Evolutionary conservation across 306 rosid species (phyloP).

Genomic region (Phaseolus lunatus): DNA sequence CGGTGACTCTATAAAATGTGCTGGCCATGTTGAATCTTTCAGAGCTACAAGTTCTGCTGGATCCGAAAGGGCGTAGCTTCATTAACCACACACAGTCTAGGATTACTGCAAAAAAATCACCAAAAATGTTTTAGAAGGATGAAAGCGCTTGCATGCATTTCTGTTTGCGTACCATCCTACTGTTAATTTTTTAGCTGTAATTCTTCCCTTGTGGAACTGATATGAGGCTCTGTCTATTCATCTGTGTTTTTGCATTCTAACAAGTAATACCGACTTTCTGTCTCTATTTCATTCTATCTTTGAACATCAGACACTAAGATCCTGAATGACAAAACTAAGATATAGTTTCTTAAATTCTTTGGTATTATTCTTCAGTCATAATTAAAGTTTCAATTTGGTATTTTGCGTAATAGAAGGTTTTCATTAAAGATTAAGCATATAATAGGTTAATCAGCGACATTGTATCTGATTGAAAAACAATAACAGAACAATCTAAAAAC

Average conservation of each 20-base stretch:
- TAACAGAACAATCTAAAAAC: background rate
- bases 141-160: slow-evolving; percentile 29
- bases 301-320: background rate
- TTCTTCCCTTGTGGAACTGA: slow-evolving; percentile 19
- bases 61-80: slow-evolving; percentile 43
- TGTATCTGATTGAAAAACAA: background rate
- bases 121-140: slow-evolving; percentile 4
- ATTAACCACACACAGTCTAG: slow-evolving; percentile 10
- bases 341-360: background rate
- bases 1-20: slow-evolving; percentile 40
- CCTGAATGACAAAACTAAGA: background rate
- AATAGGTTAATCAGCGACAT: background rate
- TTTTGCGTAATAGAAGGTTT: too few relatives aligned
- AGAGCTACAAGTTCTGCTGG: slow-evolving; percentile 25
- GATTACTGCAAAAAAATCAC: slow-evolving; percentile 28
- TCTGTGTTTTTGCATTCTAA: background rate
- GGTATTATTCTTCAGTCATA: background rate
- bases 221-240: slow-evolving; percentile 14
- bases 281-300: background rate
- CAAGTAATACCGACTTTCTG: background rate
- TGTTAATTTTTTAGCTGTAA: slow-evolving; percentile 28
- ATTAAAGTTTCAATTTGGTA: too few relatives aligned
- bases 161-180: slow-evolving; percentile 22
- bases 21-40: slow-evolving; percentile 51
- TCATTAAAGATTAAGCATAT: background rate